Evolutionary conservation across 169 alveolate species (phyloP), one percentile per base, ranked within the genome.

Genomic region (Plasmodium relictum): DNA sequence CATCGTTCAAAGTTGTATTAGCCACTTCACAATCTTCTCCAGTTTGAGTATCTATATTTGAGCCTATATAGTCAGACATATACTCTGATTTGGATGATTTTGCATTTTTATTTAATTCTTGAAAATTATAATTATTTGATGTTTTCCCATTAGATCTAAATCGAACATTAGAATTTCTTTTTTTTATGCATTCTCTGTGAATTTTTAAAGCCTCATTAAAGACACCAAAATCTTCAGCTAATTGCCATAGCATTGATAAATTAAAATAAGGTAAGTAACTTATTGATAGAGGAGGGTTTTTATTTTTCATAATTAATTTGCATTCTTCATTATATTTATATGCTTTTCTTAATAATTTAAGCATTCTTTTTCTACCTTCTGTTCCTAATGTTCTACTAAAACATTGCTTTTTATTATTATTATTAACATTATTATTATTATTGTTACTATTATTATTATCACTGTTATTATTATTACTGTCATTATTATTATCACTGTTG

Each of bases 241-340:
- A 88, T 68, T 94, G 95, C 96, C 96, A 94, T 37, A 94, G 56
- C 96, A 94, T 94, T 31, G 95, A 93, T 2, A 94, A 89, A 73
- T 93, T 94, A 76, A 87, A 94, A 80, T 92, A 94, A 14, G 96
- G 96, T 16, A 94, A 90, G 61, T 88, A 92, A 58, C 95, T 92
- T 41, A 94, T 94, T 18, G 96, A 94, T 22, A 94, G 45, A 1
- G 96, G 95, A 6, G 96, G 95, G 50, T 88, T 94, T 50, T 93
- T 89, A 42, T 93, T 78, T 73, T 89, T 93, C 72, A 94, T 88
- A 52, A 94, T 92, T 20, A 92, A 76, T 73, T 91, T 94, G 88
- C 93, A 94, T 42, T 73, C 76, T 2, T 94, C 95, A 61, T 94
- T 93, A 74, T 92, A 94, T 41, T 94, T 88, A 66, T 94, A 94